phyloP scores from a whole-genome alignment of 495 filamentous ascomycete genomes.

The Xylaria scruposa region DNA sequence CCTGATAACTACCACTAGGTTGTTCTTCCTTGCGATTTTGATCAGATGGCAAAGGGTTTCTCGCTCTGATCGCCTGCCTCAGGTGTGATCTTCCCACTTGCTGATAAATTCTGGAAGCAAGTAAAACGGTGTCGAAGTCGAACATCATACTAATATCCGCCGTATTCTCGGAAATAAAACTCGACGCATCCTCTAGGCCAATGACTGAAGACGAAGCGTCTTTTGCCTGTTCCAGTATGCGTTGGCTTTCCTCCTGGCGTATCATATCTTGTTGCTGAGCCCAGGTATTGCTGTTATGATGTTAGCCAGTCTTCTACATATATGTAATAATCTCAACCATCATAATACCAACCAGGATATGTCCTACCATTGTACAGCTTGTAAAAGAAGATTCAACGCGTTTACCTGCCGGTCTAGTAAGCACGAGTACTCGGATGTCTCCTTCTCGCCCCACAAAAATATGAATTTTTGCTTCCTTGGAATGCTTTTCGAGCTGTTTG shows the following conservation, averaged over 20 bases:
- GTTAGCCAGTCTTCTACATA: slow-evolving; percentile 1
- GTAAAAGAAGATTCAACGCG: slow-evolving; percentile 27
- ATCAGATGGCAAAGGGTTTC: too few relatives aligned
- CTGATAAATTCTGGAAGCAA: slow-evolving; percentile 18
- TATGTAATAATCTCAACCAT: background rate
- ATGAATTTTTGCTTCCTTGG: background rate
- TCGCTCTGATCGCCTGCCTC: slow-evolving; percentile 15
- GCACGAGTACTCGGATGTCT: slow-evolving; percentile 15
- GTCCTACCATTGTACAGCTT: slow-evolving; percentile 29
- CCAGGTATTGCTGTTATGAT: slow-evolving; percentile 4
- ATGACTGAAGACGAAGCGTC: slow-evolving; percentile 16
- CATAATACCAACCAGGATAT: background rate
- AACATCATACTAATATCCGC: slow-evolving; percentile 13
- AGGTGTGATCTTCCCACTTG: slow-evolving; percentile 13
- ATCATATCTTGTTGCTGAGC: slow-evolving; percentile 22
- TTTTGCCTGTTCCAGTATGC: slow-evolving; percentile 13
- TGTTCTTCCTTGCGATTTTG: too few relatives aligned
- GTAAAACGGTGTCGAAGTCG: slow-evolving; percentile 22
- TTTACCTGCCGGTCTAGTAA: slow-evolving; percentile 27
- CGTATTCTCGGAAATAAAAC: slow-evolving; percentile 20
- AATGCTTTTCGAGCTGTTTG: background rate
- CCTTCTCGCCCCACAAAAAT: slow-evolving; percentile 26
- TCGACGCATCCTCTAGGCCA: background rate
- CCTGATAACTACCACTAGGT: background rate
- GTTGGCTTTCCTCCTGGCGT: slow-evolving; percentile 11